Base-by-base conservation (phyloP, 1,139 yeast species). In the Saccharomyces hybrid region DNA sequence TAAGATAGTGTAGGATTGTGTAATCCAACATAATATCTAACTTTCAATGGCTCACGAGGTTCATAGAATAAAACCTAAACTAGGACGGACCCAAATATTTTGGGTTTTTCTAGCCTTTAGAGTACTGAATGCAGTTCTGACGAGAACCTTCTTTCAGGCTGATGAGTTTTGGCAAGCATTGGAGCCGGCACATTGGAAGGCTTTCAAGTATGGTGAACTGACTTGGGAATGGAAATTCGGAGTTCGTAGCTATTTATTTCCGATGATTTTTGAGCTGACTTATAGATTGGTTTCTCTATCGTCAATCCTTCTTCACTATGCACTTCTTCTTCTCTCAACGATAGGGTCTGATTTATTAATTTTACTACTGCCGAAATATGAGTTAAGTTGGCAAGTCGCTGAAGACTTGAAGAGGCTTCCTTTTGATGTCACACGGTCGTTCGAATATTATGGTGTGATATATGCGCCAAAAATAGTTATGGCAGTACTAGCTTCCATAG, bases 151-250 rank as follows among this genome's bases (percentile, higher is more conserved):
- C 67, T 93, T 93, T 72, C 99, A 95, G 69, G 95, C 99, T 0
- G 99, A 95, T 70, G 99, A 95, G 70, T 95, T 78, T 72, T 95
- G 86, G 82, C 99, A 95, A 70, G 77, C 93, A 0, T 73, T 95
- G 49, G 99, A 95, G 66, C 97, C 97, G 0, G 99, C 99, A 0
- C 96, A 91, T 69, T 59, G 67, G 9, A 73, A 77, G 28, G 85
- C 84, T 0, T 90, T 78, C 68, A 93, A 95, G 1, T 86, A 84
- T 59, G 99, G 99, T 0, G 82, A 83, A 63, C 67, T 83, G 50
- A 90, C 99, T 0, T 95, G 99, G 99, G 99, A 95, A 70, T 95
- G 99, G 99, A 67, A 74, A 38, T 75, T 78, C 52, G 84, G 83
- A 1, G 72, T 95, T 8, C 73, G 99, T 57, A 86, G 96, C 14